Conservation (phyloP, 208 protist species). For the Acanthamoeba sp. region DNA sequence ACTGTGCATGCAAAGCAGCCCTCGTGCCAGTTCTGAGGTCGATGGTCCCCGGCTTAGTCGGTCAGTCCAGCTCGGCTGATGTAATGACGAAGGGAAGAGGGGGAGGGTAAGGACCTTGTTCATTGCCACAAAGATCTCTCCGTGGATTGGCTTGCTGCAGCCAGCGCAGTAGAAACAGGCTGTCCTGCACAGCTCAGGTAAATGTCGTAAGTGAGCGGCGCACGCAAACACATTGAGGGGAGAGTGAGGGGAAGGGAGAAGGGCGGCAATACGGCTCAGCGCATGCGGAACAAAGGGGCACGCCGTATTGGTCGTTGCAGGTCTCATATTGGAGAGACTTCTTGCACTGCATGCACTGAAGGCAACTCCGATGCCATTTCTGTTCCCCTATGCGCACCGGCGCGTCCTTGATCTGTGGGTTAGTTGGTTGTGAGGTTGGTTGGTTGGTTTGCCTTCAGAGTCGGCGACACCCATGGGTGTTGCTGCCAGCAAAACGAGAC, state of each 20-base stretch:
- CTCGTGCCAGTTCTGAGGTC: slow-evolving; percentile 32
- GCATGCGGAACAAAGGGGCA: slow-evolving; percentile 22
- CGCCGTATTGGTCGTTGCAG: slow-evolving; percentile 24
- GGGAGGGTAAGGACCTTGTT: background rate
- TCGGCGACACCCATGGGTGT: no score
- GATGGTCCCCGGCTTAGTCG: background rate
- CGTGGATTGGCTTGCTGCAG: slow-evolving; percentile 22
- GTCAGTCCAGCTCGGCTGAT: no score
- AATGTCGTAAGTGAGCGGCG: background rate
- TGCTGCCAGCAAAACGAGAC: no score
- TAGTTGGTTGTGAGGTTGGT: background rate
- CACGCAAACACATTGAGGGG: background rate
- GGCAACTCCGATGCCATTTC: background rate
- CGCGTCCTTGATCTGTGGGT: background rate
- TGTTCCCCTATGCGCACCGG: slow-evolving; percentile 36
- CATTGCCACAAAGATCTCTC: slow-evolving; percentile 54
- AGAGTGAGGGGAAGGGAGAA: no score
- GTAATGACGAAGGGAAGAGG: no score
- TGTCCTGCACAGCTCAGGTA: background rate
- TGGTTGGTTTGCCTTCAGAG: no score
- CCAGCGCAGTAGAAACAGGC: background rate
- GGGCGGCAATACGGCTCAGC: background rate
- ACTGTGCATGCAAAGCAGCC: slow-evolving; percentile 23
- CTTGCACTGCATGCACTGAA: slow-evolving; percentile 45
- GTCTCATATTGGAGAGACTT: background rate